Evolutionary conservation across 208 protist genomes (phyloP), one percentile per base, ranked within the genome.

Genomic region (Leishmania amazonensis): DNA sequence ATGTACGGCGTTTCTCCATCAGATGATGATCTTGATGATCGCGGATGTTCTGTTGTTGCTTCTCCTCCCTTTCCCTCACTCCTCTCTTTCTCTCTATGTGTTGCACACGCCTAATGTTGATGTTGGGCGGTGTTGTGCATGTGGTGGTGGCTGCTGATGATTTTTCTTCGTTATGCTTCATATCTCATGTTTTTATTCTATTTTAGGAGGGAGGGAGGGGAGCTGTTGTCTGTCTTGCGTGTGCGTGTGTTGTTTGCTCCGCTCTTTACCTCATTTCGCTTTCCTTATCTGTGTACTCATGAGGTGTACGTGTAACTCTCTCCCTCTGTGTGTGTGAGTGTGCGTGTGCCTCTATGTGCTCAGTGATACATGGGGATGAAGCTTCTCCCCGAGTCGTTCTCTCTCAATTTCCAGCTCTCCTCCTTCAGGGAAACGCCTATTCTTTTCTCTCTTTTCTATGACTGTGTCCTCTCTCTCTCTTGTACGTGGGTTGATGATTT

Each of bases 241-340:
- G 31, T 11, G 19, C 19, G 15, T 42, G 31, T 35, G 35, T 24
- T 15, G 19, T 1, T 35, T 19, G 11, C 65, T 42, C 28, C n/a
- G 65, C 35, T 71, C 65, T 45, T 71, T 35, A 45, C 65, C 19
- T 42, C 71, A 6, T 15, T 28, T 58, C 38, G 11, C 47, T 75
- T 4, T 54, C n/a, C 3, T 42, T 19, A 42, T 71, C 31, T 28
- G 35, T 71, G 65, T 71, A 19, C 19, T 71, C 35, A 31, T 3
- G 58, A 28, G 31, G 58, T 31, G 28, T 64, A 17, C 19, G 28
- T 62, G 9, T n/a, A 31, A 11, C 58, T 64, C 15, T 15, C 51
- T 53, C n/a, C 24, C 53, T 79, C 77, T 76, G 49, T 78, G 42
- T 42, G 31, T 45, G 76, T n/a, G n/a, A n/a, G n/a, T 73, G n/a